phyloP scores from a whole-genome alignment of 2,329 filamentous ascomycete genomes.

The Corinectria fuckeliana region DNA sequence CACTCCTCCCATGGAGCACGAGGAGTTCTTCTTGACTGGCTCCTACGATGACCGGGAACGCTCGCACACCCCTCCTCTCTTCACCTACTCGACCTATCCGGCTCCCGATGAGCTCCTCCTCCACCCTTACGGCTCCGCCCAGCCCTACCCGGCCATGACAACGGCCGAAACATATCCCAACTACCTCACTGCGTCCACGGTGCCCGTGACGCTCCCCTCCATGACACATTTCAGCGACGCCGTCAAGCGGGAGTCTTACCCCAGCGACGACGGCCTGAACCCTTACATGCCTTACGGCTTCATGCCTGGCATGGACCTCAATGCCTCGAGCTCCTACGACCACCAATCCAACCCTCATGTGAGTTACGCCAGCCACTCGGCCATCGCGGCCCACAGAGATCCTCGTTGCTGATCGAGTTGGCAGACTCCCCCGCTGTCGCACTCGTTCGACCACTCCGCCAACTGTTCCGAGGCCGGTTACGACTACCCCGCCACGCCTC shows the following conservation, averaged over 20 bases:
- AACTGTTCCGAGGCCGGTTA: conserved; percentile 67
- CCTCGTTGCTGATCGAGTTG: conserved; percentile 57
- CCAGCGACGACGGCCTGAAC: conserved; percentile 65
- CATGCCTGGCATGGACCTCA: conserved; percentile 69
- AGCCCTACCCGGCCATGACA: conserved; percentile 59
- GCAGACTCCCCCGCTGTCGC: conserved; percentile 79
- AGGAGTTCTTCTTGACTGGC: conserved; percentile 70
- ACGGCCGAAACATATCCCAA: conserved; percentile 60
- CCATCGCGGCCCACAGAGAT: conserved; percentile 46
- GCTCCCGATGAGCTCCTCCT: conserved; percentile 70
- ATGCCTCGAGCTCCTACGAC: conserved; percentile 67
- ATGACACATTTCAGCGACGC: conserved; percentile 69
- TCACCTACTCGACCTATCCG: conserved; percentile 70
- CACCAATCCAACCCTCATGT: conserved; percentile 76
- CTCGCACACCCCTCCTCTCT: conserved; percentile 74
- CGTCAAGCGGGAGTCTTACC: conserved; percentile 70
- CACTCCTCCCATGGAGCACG: conserved; percentile 66
- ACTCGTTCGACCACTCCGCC: conserved; percentile 73
- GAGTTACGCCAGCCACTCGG: conserved; percentile 60
- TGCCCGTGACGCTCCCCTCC: conserved; percentile 67
- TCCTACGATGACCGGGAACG: conserved; percentile 70
- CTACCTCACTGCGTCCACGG: conserved; percentile 59
- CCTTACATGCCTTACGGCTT: conserved; percentile 73
- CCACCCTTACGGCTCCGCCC: conserved; percentile 62
- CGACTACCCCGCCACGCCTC: conserved; percentile 72